Conservation (phyloP, 2,329 filamentous ascomycete species). For the Xylariaceae sp. region DNA sequence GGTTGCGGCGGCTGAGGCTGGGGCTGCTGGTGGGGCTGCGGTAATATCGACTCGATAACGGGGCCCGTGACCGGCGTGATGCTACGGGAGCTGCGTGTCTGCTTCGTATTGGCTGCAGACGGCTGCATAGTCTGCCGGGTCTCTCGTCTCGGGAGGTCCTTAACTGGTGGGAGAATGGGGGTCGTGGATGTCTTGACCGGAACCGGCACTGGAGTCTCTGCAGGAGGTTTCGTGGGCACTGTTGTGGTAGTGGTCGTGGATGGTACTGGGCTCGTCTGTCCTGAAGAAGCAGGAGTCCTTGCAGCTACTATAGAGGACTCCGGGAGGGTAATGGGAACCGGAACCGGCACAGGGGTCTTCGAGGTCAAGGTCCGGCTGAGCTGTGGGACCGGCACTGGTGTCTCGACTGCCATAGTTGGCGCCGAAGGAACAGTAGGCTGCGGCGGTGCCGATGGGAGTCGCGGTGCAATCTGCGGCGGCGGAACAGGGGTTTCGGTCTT, state of each 20-base stretch:
- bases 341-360: constrained; percentile 32
- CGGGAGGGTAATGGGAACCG: constrained; percentile 21
- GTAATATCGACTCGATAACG: constrained; percentile 32
- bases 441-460: constrained; percentile 30
- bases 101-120: constrained; percentile 25
- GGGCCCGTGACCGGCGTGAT: constrained; percentile 33
- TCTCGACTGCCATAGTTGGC: constrained; percentile 20
- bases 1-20: constrained; percentile 12
- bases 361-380: constrained; percentile 27
- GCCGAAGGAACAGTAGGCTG: constrained; percentile 13
- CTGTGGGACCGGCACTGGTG: constrained; percentile 30
- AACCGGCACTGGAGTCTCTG: constrained; percentile 39
- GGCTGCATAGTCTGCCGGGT: constrained; percentile 41
- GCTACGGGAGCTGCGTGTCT: constrained; percentile 23
- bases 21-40: constrained; percentile 3
- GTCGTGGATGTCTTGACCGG: constrained; percentile 33
- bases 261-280: constrained; percentile 27
- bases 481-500: constrained; percentile 55
- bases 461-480: constrained; percentile 34
- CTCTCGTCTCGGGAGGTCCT: constrained; percentile 37
- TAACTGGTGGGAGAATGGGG: constrained; percentile 33
- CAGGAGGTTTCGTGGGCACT: constrained; percentile 32
- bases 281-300: constrained; percentile 23
- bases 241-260: constrained; percentile 34
- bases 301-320: constrained; percentile 25